These are phyloP conservation scores for Lepidium africanum DNA, from an alignment of 345 rosid genomes.

Conservation along the genomic window DNA sequence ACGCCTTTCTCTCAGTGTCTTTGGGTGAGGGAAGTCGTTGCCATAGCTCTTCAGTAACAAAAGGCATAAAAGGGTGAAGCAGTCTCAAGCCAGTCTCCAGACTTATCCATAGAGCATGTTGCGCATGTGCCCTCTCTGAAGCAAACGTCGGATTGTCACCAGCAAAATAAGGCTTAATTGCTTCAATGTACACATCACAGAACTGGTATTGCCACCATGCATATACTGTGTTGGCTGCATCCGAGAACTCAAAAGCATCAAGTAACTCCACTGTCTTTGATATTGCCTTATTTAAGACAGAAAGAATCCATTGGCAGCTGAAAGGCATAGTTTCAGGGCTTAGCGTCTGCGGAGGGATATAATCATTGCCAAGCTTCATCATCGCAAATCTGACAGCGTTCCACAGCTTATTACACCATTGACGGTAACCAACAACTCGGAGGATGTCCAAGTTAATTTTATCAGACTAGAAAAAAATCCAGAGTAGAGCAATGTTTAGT, in stretches of 20 bases:
- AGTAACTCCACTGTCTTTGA: conserved; percentile 48
- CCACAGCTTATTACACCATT: conserved; percentile 99
- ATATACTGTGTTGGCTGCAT: conserved; percentile 66
- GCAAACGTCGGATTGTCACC: conserved; percentile 47
- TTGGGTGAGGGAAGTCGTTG: conserved; percentile 69
- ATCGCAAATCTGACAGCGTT: conserved; percentile 94
- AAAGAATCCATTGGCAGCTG: conserved; percentile 88
- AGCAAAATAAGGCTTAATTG: conserved; percentile 75
- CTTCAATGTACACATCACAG: conserved; percentile 91
- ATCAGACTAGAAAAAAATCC: conserved; percentile 58
- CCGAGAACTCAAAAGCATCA: conserved; percentile 67
- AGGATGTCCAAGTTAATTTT: conserved; percentile 92
- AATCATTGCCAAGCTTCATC: conserved; percentile 76
- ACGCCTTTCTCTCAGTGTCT: conserved; percentile 41
- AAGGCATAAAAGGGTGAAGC: conserved; percentile 98
- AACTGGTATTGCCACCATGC: conserved; percentile 99
- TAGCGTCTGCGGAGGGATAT: conserved; percentile 42
- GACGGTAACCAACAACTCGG: conserved; percentile 96
- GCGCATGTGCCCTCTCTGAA: conserved; percentile 59
- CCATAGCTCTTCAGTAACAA: conserved; percentile 93
- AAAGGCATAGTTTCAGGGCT: conserved; percentile 51
- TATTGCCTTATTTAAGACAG: conserved; percentile 68
- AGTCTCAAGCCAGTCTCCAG: conserved; percentile 80
- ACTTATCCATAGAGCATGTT: conserved; percentile 66
- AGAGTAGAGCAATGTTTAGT: conserved; percentile 2